Evolutionary conservation across 495 filamentous ascomycete species (phyloP).

Genomic region (Podospora tetraspora): DNA sequence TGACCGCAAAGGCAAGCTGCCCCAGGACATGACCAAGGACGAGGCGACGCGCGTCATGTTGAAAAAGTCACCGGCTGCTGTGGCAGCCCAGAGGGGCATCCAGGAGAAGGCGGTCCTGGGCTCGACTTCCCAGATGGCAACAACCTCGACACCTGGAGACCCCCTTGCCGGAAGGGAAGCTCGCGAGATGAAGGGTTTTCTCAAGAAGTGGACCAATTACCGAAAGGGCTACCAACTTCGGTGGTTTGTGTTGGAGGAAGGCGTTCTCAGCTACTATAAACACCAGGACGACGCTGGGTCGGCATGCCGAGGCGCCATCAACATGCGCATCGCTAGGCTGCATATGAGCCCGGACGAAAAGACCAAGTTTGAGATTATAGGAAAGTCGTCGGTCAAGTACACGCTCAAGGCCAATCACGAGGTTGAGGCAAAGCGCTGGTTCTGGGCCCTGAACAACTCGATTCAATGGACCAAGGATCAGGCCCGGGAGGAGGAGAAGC

Average conservation of each 20-base stretch:
- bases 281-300: constrained; percentile 93
- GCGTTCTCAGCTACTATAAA: constrained; percentile 97
- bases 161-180: constrained; percentile 73
- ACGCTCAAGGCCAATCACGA: constrained; percentile 95
- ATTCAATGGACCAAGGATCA: constrained; percentile 99
- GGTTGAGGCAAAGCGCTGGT: constrained; percentile 90
- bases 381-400: constrained; percentile 98
- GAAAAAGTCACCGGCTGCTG: constrained; percentile 90
- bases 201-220: constrained; percentile 99
- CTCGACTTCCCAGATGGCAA: constrained; percentile 53
- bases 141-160: constrained; percentile 54
- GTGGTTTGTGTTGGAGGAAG: constrained; percentile 97
- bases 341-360: constrained; percentile 97
- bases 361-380: constrained; percentile 91
- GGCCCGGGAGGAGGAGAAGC: constrained; percentile 77
- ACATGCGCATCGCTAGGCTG: constrained; percentile 92
- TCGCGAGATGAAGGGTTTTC: constrained; percentile 94
- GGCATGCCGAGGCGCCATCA: constrained; percentile 94
- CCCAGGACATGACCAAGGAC: constrained; percentile 96
- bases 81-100: constrained; percentile 88
- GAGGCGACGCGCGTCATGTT: constrained; percentile 79
- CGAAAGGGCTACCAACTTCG: constrained; percentile 91
- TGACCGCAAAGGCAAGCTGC: constrained; percentile 90
- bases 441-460: constrained; percentile 96
- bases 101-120: constrained; percentile 95